Evolutionary conservation across 2,329 filamentous ascomycete species (phyloP), one percentile per base, ranked within the genome.

Genomic region (Rutstroemia sp.): DNA sequence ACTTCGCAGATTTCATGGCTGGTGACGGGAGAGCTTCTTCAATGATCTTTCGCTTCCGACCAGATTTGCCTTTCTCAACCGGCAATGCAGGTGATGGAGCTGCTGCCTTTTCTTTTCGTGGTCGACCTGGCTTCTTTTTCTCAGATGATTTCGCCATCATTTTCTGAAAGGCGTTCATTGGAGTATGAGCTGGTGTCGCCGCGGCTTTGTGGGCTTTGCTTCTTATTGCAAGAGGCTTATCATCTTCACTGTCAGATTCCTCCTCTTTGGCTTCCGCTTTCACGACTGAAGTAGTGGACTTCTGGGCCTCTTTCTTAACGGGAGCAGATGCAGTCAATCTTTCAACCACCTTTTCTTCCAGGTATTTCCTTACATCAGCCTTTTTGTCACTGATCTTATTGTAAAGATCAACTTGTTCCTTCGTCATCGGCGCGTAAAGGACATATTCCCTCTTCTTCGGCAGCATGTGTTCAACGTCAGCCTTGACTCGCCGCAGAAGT

Each of bases 391-490:
- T 79, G 37, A 86, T 75, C 0, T 77, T 78, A 51, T 85, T 84
- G 68, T 99, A 99, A 0, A 99, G 73, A 56, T 96, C 92, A 2
- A 91, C 90, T 68, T 99, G 94, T 63, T 94, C 90, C 23, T 85
- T 81, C 0, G 91, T 96, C 73, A 99, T 83, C 0, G 94, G 94
- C 0, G 94, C 94, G 66, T 94, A 97, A 0, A 99, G 75, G 3
- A 99, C 88, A 63, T 99, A 99, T 70, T 99, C 94, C 27, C 94
- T 83, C 75, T 99, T 99, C 72, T 92, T 95, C 0, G 94, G 94
- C n/a, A 99, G 77, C 49, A 90, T 82, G 2, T 86, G 86, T 54
- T 95, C 92, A 0, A 99, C 94, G 66, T 99, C 94, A 0, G 90
- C 87, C 72, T 99, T 99, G 61, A 99, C 81, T 18, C 94, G 81